phyloP scores from a whole-genome alignment of 768 basidiomycete genomes.

The Pleurotus eryngii region DNA sequence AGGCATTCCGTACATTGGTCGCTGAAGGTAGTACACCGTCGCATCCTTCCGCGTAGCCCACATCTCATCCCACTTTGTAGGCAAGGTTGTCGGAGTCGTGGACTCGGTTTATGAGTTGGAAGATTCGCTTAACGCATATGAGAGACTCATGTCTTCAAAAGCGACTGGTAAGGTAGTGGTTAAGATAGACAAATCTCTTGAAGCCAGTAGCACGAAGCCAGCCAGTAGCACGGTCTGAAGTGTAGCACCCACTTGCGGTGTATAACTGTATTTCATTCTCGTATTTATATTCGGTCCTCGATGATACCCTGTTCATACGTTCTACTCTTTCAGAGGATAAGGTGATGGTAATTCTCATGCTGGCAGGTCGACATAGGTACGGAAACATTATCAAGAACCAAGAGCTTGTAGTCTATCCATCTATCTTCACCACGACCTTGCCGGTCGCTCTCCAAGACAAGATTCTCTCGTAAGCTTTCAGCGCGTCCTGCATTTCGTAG shows the following conservation, averaged over 20 bases:
- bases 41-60: constrained; percentile 31
- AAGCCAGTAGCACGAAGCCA: too few relatives aligned
- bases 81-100: constrained; percentile 42
- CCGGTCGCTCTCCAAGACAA: constrained; percentile 58
- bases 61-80: not conserved
- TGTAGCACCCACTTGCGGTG: too few relatives aligned
- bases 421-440: constrained; percentile 43
- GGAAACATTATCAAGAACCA: too few relatives aligned
- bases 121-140: constrained; percentile 59
- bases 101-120: constrained; percentile 60
- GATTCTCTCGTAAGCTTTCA: constrained; percentile 60
- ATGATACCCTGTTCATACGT: too few relatives aligned
- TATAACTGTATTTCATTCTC: too few relatives aligned
- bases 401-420: too few relatives aligned
- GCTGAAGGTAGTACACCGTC: constrained; percentile 33
- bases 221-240: too few relatives aligned
- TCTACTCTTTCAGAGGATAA: too few relatives aligned
- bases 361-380: too few relatives aligned
- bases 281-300: too few relatives aligned
- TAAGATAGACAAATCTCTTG: constrained; percentile 28
- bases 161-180: constrained; percentile 70
- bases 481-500: constrained; percentile 49
- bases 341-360: too few relatives aligned
- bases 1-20: constrained; percentile 32
- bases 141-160: constrained; percentile 48